Base-by-base conservation (phyloP, 1,139 yeast species). In the Geotrichum aggregatum region DNA sequence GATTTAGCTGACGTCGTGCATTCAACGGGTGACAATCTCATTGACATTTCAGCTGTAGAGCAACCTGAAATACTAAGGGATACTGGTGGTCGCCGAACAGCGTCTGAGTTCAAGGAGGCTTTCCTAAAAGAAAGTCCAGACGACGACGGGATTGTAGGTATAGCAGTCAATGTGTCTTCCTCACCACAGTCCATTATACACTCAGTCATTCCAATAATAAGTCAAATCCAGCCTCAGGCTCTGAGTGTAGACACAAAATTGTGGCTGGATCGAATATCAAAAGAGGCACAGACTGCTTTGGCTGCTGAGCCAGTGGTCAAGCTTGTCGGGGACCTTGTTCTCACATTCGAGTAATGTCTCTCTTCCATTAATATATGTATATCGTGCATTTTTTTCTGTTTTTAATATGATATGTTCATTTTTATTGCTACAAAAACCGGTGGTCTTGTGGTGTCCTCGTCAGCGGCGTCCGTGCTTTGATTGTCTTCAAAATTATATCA, bases 11-110 rank as follows among this genome's bases (percentile, higher is more conserved):
- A 54, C 30, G 62, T 63, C 38, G 64, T 63, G 2, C 55, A 56
- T 18, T 57, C 57, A 46, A 60, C 63, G 1, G 64, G 64, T 7
- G 54, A 59, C 31, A 61, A 60, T 39, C 53, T 63, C 30, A 62
- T 63, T 26, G 63, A 63, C 44, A 60, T 62, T 10, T 56, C 60
- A 16, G 55, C 63, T 7, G 61, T 61, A 13, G 59, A 58, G 16
- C 63, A 58, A 50, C 63, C 62, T 5, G 63, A 60, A 33, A 58
- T 59, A 7, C 54, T 31, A n/a, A 22, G 49, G 16, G 44, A 31
- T 16, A 11, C 44, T 31, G 47, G 38, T 5, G 49, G 49, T 13
- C 43, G 33, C 22, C 44, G 36, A n/a, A 39, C 35, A 13, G 49
- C 44, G 4, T 35, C 43, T 28, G 26, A 24, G 38, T 46, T 39